Evolutionary conservation across 2,329 filamentous ascomycete species (phyloP), one percentile per base, ranked within the genome.

Genomic region (Cladosporium sp.): DNA sequence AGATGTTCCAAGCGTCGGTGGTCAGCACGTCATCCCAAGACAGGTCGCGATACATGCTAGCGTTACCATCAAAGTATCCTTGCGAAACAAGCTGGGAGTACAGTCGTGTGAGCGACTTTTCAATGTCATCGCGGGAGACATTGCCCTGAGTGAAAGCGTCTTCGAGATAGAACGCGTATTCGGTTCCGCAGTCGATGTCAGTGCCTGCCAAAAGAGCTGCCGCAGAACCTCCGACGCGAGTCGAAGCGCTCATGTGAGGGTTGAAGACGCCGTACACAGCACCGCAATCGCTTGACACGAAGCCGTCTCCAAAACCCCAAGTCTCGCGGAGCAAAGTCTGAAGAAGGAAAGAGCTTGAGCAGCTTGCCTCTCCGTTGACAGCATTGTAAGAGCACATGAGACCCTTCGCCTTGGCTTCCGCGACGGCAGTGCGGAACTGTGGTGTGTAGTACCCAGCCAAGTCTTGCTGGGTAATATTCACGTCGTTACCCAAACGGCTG

Each of bases 221-320:
- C 1, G 76, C 76, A 1, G 72, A 72, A 4, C 75, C 75, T 38
- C 68, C 60, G 9, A 73, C 67, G 14, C 70, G 60, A 42, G 74
- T 74, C 3, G 60, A 59, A 2, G 69, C 61, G 46, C 62, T 71
- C 16, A 66, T 58, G 51, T 72, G 76, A 0, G 72, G 72, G 18
- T 70, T 69, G 54, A 72, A 80, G 46, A 85, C 75, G 59, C 83
- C 77, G 14, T 76, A 68, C 1, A 84, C 71, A 0, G 83, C 78
- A 52, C 81, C 80, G 57, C 84, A 86, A 61, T 86, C 83, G 9
- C 77, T 79, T 0, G 78, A 80, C 35, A 86, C 74, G 40, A 81
- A 76, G 18, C 45, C 52, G 4, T 77, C 72, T 0, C 73, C 77
- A 72, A 82, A 87, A 19, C 72, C 74, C 78, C 82, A 86, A 57